phyloP scores from a whole-genome alignment of 1,284 basidiomycete species.

The Tilletia setariae region DNA sequence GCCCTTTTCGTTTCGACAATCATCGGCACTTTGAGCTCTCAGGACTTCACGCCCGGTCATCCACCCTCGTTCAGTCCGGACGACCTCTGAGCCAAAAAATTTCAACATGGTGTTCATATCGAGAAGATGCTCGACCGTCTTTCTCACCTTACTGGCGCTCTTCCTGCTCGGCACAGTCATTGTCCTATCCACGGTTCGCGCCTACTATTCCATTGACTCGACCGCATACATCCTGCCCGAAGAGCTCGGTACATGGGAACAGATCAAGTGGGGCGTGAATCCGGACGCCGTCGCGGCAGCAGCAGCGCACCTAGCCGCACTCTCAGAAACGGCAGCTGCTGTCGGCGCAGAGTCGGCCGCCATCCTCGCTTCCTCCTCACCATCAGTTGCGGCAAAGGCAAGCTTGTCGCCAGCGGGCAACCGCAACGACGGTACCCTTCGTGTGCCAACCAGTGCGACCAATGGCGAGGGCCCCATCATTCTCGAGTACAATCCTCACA shows the following conservation, averaged over 20 bases:
- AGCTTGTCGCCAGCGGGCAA: constrained; percentile 5
- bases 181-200: constrained; percentile 84
- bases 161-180: constrained; percentile 84
- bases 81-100: too few species aligned
- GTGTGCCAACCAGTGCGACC: neutral
- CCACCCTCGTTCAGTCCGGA: too few species aligned
- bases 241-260: constrained; percentile 49
- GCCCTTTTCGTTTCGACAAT: too few species aligned
- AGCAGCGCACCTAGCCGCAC: neutral
- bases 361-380: neutral
- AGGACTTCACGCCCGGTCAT: too few species aligned
- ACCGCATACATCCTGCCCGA: constrained; percentile 41
- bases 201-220: constrained; percentile 74
- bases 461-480: neutral
- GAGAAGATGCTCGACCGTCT: constrained; percentile 45
- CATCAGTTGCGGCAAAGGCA: neutral
- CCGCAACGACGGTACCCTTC: neutral
- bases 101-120: constrained; percentile 19
- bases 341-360: neutral
- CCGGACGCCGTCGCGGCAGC: constrained; percentile 28
- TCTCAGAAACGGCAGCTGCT: neutral
- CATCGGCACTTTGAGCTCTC: too few species aligned
- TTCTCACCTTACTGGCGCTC: constrained; percentile 74
- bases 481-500: constrained; percentile 1
- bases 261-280: constrained; percentile 37